Evolutionary conservation across 2,329 filamentous ascomycete genomes (phyloP).

Genomic region (Cadophora sp.): DNA sequence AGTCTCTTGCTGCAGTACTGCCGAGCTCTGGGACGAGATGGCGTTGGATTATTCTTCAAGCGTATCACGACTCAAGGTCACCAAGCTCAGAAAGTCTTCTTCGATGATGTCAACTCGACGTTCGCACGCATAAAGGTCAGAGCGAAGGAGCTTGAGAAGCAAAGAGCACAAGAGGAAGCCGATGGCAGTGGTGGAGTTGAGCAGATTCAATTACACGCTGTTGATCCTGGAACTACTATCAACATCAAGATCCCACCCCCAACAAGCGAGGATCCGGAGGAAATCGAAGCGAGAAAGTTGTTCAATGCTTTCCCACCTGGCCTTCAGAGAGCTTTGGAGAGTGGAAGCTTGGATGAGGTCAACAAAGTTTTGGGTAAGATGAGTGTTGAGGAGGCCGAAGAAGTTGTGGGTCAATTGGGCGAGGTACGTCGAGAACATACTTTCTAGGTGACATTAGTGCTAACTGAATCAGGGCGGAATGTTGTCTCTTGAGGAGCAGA

Average conservation of each 20-base stretch:
- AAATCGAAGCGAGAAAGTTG: constrained; percentile 70
- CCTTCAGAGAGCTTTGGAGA: constrained; percentile 81
- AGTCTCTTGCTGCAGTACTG: constrained; percentile 94
- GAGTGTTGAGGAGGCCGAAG: constrained; percentile 87
- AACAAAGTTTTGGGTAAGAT: constrained; percentile 89
- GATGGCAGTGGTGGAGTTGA: constrained; percentile 73
- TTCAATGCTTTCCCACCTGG: constrained; percentile 86
- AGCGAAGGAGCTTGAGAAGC: constrained; percentile 54
- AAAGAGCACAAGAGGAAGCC: constrained; percentile 60
- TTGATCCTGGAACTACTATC: constrained; percentile 91
- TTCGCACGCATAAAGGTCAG: constrained; percentile 83
- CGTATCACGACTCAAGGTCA: constrained; percentile 89
- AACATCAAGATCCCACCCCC: constrained; percentile 81
- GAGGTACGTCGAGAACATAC: constrained; percentile 56
- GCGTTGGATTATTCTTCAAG: constrained; percentile 93
- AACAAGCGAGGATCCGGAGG: constrained; percentile 69
- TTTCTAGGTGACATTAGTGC: neutral
- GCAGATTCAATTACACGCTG: constrained; percentile 96
- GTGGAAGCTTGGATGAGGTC: constrained; percentile 86
- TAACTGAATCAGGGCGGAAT: constrained; percentile 69
- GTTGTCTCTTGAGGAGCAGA: constrained; percentile 87
- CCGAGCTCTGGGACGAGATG: constrained; percentile 84
- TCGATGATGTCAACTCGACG: constrained; percentile 89
- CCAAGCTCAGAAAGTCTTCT: constrained; percentile 89
- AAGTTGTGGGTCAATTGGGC: constrained; percentile 79